phyloP scores from a whole-genome alignment of 768 basidiomycete genomes.

The Tubosaeta sp. region DNA sequence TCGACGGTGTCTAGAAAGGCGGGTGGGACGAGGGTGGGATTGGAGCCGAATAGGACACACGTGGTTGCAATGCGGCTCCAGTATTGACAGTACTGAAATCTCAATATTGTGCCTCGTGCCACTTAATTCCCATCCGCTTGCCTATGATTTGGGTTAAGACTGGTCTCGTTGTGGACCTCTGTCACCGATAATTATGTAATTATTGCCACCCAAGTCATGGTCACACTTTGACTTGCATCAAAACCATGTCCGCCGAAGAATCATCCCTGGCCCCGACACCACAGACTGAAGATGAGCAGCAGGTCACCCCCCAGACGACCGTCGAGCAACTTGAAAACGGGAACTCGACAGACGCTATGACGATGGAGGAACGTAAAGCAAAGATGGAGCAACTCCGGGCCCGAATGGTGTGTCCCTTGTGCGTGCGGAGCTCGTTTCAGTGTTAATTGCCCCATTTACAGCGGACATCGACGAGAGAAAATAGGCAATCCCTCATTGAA shows the following conservation, averaged over 20 bases:
- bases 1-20: too few relatives aligned
- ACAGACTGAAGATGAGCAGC: not conserved
- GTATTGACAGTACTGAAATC: too few relatives aligned
- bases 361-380: slow-evolving; percentile 69
- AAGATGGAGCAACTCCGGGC: slow-evolving; percentile 74
- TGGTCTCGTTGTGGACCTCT: too few relatives aligned
- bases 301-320: slow-evolving; percentile 4
- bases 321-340: slow-evolving; percentile 20
- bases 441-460: slow-evolving; percentile 25
- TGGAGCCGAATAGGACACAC: too few relatives aligned
- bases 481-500: slow-evolving; percentile 80
- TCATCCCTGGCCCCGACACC: slow-evolving; percentile 4
- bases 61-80: too few relatives aligned
- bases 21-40: too few relatives aligned
- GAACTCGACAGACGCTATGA: slow-evolving; percentile 24
- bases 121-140: too few relatives aligned
- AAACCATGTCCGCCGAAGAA: slow-evolving; percentile 11
- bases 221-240: not conserved
- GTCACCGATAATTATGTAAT: slow-evolving; percentile 11
- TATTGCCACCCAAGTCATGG: not conserved
- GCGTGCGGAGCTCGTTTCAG: not conserved
- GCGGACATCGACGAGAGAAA: slow-evolving; percentile 76
- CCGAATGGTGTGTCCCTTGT: slow-evolving; percentile 58
- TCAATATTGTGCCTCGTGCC: too few relatives aligned
- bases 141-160: too few relatives aligned